Base-by-base conservation (phyloP, 2,329 filamentous ascomycete species). In the Ciborinia camelliae region DNA sequence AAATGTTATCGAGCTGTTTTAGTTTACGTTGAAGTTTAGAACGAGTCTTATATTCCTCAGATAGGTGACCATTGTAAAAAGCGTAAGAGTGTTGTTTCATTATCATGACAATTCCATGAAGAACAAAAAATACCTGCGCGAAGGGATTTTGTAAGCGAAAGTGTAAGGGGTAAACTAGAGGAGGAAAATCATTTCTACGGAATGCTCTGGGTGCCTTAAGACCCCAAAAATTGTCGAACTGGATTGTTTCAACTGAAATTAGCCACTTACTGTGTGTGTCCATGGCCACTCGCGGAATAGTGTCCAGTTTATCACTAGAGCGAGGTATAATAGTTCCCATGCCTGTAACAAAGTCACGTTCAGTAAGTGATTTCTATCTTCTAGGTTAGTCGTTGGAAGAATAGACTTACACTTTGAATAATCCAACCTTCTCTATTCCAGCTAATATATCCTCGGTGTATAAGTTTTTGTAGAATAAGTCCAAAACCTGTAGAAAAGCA, bases 241-340 rank as follows among this genome's bases (percentile, higher is more conserved):
- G 12, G 12, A 32, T 12, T 18, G 12, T 23, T 53, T 32, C 18
- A 53, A 1, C 15, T 12, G 20, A 5, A 23, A 50, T 55, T 23
- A 8, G 14, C 18, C 30, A 64, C 62, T 59, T 52, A 92, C 87
- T 1, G 89, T 91, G 72, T 92, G 90, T 18, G 90, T 91, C 90
- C 90, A 93, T 1, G 90, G 88, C 90, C 90, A 94, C 59, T 91
- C 85, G 5, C 90, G 82, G 72, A 86, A 82, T 58, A 89, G 81
- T 0, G 89, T 88, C 78, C 89, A 85, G 60, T 82, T 84, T 6
- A 92, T 78, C 4, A 89, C 82, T 10, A 80, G 80, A 4, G 78
- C 81, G 14, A 92, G 81, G 70, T 88, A 92, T 18, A 80, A 67
- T 0, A 81, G 79, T 77, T 94, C 88, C 90, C 90, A 93, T 1